Evolutionary conservation across 257 asterid species (phyloP).

Genomic region (Solanum tarijense): DNA sequence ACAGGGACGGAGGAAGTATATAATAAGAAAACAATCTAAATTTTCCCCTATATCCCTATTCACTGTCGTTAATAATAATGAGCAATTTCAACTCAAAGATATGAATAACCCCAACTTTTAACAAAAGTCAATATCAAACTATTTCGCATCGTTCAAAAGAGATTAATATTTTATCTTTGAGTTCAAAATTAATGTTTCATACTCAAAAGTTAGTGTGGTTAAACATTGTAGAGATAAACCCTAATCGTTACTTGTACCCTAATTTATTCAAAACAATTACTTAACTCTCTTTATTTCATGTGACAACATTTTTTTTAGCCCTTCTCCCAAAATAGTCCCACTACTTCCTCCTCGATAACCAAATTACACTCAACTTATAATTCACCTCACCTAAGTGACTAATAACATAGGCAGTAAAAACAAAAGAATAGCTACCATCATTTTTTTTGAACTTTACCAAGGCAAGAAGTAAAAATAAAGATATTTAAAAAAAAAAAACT

Average conservation of each 20-base stretch:
- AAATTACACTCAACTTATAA: conserved; percentile 19
- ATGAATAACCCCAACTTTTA: too few relatives aligned
- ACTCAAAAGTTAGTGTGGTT: neutral
- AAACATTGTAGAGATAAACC: conserved; percentile 3
- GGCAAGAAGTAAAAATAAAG: neutral
- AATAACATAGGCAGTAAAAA: neutral
- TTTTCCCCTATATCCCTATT: too few relatives aligned
- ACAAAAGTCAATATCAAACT: neutral
- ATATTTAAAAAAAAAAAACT: neutral
- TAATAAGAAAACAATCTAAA: too few relatives aligned
- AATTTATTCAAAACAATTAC: neutral
- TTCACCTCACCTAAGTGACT: conserved; percentile 6
- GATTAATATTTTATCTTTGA: neutral
- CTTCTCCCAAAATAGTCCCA: conserved; percentile 71
- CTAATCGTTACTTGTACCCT: conserved; percentile 25
- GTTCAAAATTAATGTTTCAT: neutral
- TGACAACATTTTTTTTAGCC: conserved; percentile 23
- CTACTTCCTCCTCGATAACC: conserved; percentile 44
- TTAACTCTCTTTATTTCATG: conserved; percentile 12
- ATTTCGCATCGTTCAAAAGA: neutral
- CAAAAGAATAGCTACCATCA: neutral
- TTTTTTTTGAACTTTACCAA: neutral
- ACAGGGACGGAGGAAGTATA: fast-evolving
- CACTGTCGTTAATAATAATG: too few relatives aligned
- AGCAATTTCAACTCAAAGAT: too few relatives aligned